Conservation (phyloP, 495 filamentous ascomycete species). For the Neurospora sp. region DNA sequence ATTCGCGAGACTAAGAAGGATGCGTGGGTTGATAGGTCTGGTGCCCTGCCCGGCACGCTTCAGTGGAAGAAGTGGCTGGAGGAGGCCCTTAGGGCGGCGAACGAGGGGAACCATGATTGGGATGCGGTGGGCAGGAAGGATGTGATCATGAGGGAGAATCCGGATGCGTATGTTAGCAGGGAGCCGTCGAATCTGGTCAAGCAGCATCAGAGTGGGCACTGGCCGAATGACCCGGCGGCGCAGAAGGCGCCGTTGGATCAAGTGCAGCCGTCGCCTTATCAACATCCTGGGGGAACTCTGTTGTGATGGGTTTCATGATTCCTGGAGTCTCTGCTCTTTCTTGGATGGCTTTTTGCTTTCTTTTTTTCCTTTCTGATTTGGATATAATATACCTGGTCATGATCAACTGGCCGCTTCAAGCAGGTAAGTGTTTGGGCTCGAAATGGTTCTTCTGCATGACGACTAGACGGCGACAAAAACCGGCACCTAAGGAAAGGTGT, state of each 20-base stretch:
- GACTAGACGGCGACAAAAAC: background rate
- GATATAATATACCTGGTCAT: background rate
- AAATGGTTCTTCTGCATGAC: background rate
- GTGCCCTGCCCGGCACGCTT: slow-evolving; percentile 37
- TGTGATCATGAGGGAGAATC: slow-evolving; percentile 32
- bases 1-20: slow-evolving; percentile 40
- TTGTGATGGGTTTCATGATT: background rate
- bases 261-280: slow-evolving; percentile 5
- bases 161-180: slow-evolving; percentile 2
- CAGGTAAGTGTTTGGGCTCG: background rate
- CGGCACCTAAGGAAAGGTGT: background rate
- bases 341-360: background rate
- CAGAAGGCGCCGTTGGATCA: slow-evolving; percentile 13
- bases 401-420: background rate
- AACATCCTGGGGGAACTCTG: background rate
- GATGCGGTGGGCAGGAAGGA: slow-evolving; percentile 38
- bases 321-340: background rate
- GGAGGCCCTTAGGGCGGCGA: slow-evolving; percentile 33
- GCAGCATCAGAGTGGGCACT: background rate
- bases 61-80: slow-evolving; percentile 44
- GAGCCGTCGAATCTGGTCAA: background rate
- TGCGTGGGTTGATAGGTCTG: slow-evolving; percentile 37
- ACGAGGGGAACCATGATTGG: slow-evolving; percentile 26
- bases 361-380: background rate
- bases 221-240: slow-evolving; percentile 2